Base-by-base conservation (phyloP, 1,284 basidiomycete genomes). In the Puccinia hordei region DNA sequence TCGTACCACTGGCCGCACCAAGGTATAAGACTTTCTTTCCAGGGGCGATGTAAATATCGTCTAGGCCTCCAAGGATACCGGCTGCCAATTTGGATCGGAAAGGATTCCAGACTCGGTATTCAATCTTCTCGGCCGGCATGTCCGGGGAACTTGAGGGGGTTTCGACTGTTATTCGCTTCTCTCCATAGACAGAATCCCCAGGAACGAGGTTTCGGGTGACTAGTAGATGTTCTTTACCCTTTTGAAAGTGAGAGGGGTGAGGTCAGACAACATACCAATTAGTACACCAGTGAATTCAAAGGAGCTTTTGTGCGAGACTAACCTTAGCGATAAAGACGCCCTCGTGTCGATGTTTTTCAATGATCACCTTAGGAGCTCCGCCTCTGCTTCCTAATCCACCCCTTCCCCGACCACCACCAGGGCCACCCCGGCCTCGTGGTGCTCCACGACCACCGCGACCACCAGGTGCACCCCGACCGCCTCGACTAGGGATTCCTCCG, bases 61-160 rank as follows among this genome's bases (percentile, higher is more conserved):
- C 96, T 85, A 99, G 88, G 86, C 96, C 97, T 84, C 95, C 94
- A 81, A 99, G 89, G 76, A 99, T 93, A 88, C 96, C 97, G 57
- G 96, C 96, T 49, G 96, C 97, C 83, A 99, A 88, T 89, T 99
- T 99, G 86, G 90, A 92, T 83, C 97, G 90, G 91, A 99, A 99
- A 81, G 96, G 97, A 88, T 99, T 99, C 96, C 96, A 99, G 49
- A 99, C 97, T 82, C 96, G 90, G 88, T 98, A 99, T 87, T 99
- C 96, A 84, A 91, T 89, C 88, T 99, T 99, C 72, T 92, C 92
- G 81, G 90, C 89, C 71, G 89, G 90, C 5, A 90, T 90, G 12
- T 93, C 92, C 83, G 96, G 81, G 73, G 77, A 79, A 33, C 80
- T 53, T 22, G 82, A 73, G 89, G 71, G 91, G 90, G 87, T 95